Evolutionary conservation across 176 grass and related monocot species (phyloP), one percentile per base, ranked within the genome.

Genomic region (Musa beccarii): DNA sequence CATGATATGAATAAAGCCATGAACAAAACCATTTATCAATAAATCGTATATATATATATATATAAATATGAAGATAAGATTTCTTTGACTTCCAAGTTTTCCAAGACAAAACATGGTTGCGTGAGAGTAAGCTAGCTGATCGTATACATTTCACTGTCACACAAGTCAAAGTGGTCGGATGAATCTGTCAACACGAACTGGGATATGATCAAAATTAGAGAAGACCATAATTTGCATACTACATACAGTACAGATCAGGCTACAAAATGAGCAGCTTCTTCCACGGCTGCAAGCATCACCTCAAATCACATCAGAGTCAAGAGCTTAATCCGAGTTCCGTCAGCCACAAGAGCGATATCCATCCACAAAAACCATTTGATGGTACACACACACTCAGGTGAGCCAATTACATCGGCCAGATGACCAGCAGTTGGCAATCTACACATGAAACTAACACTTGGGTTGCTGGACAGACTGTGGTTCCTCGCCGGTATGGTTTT

Each of bases 401-500:
- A 54, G 13, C 13, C 11, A 54, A 54, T 54, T 14, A 14, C 11
- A 54, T 11, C 8, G n/a, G 8, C 57, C 57, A 61, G 57, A 20
- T 43, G 34, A 43, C 34, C 6, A 6, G 34, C 34, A 0, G 34
- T 43, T 5, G 34, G 6, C 34, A 5, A 43, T 43, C 34, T 43
- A 43, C 34, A 43, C 34, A 43, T 43, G 4, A 43, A 43, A 19
- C 6, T 49, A 16, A 16, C 67, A 17, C 20, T 51, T 17, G 34
- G 75, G 59, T 11, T 57, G 68, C 6, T 81, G n/a, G 1, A n/a
- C 73, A 0, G 74, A 73, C 25, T 83, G 81, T 52, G 59, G 78
- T 26, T 17, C 89, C 1, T 81, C 81, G 2, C 54, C 76, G 10
- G 79, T 16, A 10, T 66, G 81, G 64, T 79, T 87, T 79, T 90